phyloP scores from a whole-genome alignment of 768 basidiomycete species.

The Amanita jacksonii region DNA sequence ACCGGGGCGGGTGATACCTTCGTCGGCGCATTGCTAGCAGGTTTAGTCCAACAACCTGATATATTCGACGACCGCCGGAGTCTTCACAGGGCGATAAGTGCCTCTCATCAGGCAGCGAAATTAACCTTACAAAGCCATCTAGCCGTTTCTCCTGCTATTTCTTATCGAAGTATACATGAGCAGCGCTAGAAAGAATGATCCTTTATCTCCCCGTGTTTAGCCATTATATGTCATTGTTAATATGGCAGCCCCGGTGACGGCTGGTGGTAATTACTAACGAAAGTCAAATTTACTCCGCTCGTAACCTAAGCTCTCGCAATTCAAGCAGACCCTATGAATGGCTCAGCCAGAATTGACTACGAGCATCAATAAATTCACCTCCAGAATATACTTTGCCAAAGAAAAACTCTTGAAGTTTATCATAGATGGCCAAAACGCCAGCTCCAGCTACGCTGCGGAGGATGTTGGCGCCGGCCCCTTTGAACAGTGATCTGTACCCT shows the following conservation, averaged over 20 bases:
- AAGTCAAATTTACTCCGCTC: too few species aligned
- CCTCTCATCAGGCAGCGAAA: constrained; percentile 58
- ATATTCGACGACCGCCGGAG: constrained; percentile 36
- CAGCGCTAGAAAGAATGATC: background rate
- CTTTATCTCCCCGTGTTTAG: background rate
- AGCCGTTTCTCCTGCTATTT: constrained; percentile 61
- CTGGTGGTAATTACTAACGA: too few species aligned
- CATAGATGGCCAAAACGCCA: constrained; percentile 78
- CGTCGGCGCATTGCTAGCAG: constrained; percentile 74
- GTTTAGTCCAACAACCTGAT: constrained; percentile 35
- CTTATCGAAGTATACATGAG: constrained; percentile 14
- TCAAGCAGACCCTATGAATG: background rate
- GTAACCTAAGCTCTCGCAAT: too few species aligned
- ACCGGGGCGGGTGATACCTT: constrained; percentile 93
- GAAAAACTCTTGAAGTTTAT: constrained; percentile 37
- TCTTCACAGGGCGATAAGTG: constrained; percentile 35
- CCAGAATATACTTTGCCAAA: constrained; percentile 6
- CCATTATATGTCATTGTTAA: too few species aligned
- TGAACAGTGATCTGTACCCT: constrained; percentile 73
- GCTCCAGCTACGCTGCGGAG: constrained; percentile 84
- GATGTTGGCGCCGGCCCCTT: constrained; percentile 72
- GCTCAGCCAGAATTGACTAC: background rate
- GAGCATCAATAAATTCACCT: background rate
- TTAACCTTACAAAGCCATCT: constrained; percentile 45
- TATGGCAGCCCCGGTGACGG: too few species aligned